A percentile compares a stretch with the other conserved stretches of the same genome.
phyloP scores from a whole-genome alignment of 805 yeast species.

The Sugiyamaella americana region DNA sequence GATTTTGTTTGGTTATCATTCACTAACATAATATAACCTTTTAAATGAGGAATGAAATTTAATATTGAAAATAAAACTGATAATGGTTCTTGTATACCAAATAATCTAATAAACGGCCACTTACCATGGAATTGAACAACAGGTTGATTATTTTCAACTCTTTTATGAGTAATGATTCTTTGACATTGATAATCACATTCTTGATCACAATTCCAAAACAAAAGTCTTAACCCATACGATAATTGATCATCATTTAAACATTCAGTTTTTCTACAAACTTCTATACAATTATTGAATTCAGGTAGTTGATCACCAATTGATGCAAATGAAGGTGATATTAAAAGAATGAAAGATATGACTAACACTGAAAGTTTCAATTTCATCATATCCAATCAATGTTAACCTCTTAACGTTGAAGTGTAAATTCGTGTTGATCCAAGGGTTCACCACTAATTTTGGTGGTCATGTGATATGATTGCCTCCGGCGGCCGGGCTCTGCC shows the following conservation, averaged over 20 bases:
- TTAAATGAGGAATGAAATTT: slow-evolving; percentile 59
- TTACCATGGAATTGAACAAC: slow-evolving; percentile 90
- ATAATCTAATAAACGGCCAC: slow-evolving; percentile 83
- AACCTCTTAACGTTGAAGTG: too few relatives aligned
- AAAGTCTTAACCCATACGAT: slow-evolving; percentile 36
- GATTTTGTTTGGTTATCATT: slow-evolving; percentile 2
- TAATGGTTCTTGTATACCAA: slow-evolving; percentile 81
- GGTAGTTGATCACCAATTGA: slow-evolving; percentile 49
- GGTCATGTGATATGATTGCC: too few relatives aligned
- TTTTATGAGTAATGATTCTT: slow-evolving; percentile 55
- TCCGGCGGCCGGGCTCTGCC: too few relatives aligned
- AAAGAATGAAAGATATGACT: too few relatives aligned
- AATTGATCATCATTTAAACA: slow-evolving; percentile 22
- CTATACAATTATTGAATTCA: slow-evolving; percentile 43
- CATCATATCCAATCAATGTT: too few relatives aligned
- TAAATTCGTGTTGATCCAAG: too few relatives aligned
- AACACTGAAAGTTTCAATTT: too few relatives aligned
- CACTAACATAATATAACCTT: slow-evolving; percentile 37
- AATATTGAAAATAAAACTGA: slow-evolving; percentile 73
- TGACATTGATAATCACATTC: slow-evolving; percentile 96
- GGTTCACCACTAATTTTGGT: too few relatives aligned
- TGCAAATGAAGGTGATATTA: too few relatives aligned
- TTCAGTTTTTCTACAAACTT: slow-evolving; percentile 32
- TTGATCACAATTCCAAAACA: slow-evolving; percentile 69
- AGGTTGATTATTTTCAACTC: slow-evolving; percentile 44